A percentile compares a stretch with the other conserved stretches of the same genome.
Conservation (phyloP, 2,329 filamentous ascomycete species). For the Hymenoscyphus salicellus region DNA sequence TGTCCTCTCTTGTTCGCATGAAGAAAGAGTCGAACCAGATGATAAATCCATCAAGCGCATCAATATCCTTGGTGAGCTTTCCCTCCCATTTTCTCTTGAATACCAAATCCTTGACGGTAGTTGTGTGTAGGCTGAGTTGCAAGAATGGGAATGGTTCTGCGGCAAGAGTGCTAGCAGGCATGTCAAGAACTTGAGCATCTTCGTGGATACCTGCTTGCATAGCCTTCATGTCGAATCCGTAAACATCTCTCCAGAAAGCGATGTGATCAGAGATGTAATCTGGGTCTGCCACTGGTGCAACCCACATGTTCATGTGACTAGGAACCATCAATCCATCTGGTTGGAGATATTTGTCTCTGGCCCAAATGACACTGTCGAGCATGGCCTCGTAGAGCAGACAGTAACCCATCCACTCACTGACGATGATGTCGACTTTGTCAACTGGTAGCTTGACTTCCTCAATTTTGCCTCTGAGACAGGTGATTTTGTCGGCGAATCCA, state of each 20-base stretch:
- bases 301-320: conserved; percentile 76
- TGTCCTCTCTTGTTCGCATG: conserved; percentile 55
- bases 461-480: conserved; percentile 78
- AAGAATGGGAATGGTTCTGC: conserved; percentile 65
- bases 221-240: conserved; percentile 89
- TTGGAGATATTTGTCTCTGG: conserved; percentile 80
- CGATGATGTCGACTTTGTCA: conserved; percentile 83
- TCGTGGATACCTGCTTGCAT: conserved; percentile 83
- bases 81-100: conserved; percentile 70
- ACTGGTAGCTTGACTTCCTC: conserved; percentile 81
- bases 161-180: conserved; percentile 59
- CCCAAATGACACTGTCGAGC: conserved; percentile 87
- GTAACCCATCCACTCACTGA: conserved; percentile 98
- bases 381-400: conserved; percentile 91
- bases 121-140: conserved; percentile 72
- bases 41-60: conserved; percentile 78
- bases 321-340: conserved; percentile 81
- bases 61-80: conserved; percentile 58
- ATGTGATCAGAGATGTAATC: conserved; percentile 77
- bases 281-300: conserved; percentile 75
- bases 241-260: conserved; percentile 85
- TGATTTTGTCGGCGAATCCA: conserved; percentile 69
- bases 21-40: conserved; percentile 97
- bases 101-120: conserved; percentile 67
- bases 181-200: conserved; percentile 74